phyloP scores from a whole-genome alignment of 1,139 yeast genomes.

The Candida glucosophila region DNA sequence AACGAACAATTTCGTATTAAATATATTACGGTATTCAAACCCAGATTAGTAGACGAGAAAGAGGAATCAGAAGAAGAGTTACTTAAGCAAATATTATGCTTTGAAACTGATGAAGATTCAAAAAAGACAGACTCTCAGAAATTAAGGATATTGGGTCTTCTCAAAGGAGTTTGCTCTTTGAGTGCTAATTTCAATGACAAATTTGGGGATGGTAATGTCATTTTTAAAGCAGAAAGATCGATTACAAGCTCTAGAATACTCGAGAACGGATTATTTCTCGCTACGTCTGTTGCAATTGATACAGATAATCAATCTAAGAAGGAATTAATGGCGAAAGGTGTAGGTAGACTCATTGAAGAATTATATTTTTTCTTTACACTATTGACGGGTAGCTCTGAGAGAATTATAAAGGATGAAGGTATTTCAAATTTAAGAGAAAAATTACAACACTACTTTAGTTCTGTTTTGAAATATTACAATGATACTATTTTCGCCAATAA shows the following conservation, averaged over 20 bases:
- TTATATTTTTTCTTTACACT: constrained; percentile 20
- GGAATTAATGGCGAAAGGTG: constrained; percentile 19
- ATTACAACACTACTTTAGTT: too few relatives aligned
- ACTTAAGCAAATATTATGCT: constrained; percentile 21
- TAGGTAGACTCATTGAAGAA: constrained; percentile 14
- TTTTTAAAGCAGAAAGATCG: constrained; percentile 19
- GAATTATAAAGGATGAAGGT: constrained; percentile 12
- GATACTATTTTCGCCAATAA: too few relatives aligned
- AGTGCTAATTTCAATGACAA: constrained; percentile 11
- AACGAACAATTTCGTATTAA: too few relatives aligned
- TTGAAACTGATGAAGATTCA: too few relatives aligned
- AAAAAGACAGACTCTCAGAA: too few relatives aligned
- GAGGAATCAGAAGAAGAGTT: constrained; percentile 22
- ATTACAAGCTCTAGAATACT: constrained; percentile 19
- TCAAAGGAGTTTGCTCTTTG: constrained; percentile 34
- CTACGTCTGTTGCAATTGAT: constrained; percentile 17
- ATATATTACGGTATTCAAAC: constrained; percentile 15
- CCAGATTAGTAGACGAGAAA: constrained; percentile 11
- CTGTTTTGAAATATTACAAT: too few relatives aligned
- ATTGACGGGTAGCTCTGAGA: constrained; percentile 17
- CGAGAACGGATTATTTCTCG: constrained; percentile 19
- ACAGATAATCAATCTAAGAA: constrained; percentile 10
- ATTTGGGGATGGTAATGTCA: constrained; percentile 8
- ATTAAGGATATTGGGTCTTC: constrained; percentile 25
- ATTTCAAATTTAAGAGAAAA: constrained; percentile 11